Conservation (phyloP, 2,329 filamentous ascomycete species). For the Leptodontidium sp. region DNA sequence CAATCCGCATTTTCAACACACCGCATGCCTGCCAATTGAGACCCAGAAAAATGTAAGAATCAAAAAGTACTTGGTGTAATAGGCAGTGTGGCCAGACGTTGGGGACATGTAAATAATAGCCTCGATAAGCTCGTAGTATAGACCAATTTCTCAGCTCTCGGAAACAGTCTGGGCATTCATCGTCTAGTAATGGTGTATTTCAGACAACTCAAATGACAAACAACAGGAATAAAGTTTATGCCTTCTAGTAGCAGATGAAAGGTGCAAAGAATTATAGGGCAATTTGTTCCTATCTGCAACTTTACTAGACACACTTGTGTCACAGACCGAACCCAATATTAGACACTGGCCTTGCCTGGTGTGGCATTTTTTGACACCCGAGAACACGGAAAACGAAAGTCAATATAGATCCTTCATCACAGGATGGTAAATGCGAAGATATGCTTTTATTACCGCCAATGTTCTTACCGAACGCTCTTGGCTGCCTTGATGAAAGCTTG, state of each 20-base stretch:
- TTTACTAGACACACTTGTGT: too few species aligned
- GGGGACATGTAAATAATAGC: not conserved
- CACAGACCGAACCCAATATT: not conserved
- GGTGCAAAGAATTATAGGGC: too few species aligned
- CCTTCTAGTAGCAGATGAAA: too few species aligned
- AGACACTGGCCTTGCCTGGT: not conserved
- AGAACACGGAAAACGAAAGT: too few species aligned
- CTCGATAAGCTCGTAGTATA: not conserved
- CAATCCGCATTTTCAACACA: not conserved
- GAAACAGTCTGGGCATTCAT: too few species aligned
- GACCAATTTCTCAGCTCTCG: too few species aligned
- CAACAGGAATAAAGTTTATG: too few species aligned
- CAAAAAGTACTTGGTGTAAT: not conserved
- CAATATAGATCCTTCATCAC: not conserved
- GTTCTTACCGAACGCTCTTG: slow-evolving; percentile 55
- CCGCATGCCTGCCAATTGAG: not conserved
- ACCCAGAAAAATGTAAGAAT: not conserved
- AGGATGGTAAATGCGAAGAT: not conserved
- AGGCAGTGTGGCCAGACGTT: not conserved
- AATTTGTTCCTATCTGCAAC: too few species aligned
- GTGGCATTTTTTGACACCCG: not conserved
- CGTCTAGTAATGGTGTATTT: too few species aligned
- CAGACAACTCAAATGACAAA: too few species aligned
- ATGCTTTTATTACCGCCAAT: not conserved
- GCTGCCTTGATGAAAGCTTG: slow-evolving; percentile 78